Evolutionary conservation across 2,329 filamentous ascomycete species (phyloP), one percentile per base, ranked within the genome.

Genomic region (Colletotrichum chlorophyti): DNA sequence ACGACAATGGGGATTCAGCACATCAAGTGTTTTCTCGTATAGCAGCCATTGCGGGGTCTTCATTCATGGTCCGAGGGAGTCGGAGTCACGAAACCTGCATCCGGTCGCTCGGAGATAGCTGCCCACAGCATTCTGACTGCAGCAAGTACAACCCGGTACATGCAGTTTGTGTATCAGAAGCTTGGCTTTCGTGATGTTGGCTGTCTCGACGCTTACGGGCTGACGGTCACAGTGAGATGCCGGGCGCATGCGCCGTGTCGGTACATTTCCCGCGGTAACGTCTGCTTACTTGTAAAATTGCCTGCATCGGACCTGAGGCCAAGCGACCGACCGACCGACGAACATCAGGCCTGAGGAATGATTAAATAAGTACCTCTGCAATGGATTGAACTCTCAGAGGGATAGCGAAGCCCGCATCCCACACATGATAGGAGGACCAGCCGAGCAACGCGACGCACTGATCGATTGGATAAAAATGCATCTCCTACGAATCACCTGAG

Each of bases 21-120:
- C 48, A 27, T 32, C 55, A 14, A n/a, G n/a, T n/a, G 24, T 32
- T 21, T 41, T 37, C 40, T 42, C 57, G 46, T 60, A 52, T 23
- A 29, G 53, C 46, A 46, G 40, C 46, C 53, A 49, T 50, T 46
- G 40, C 32, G 38, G 38, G 45, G 38, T 24, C 41, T 26, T 49
- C 38, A 31, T 40, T n/a, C n/a, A n/a, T n/a, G n/a, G n/a, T 48
- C 53, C 53, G 52, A 58, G 53, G 29, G 45, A 32, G 40, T 52
- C 40, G 53, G 52, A 46, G 29, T 58, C 53, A 53, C 58, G 47
- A 52, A 37, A 41, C 45, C 58, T 60, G 53, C 58, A 60, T 60
- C 58, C 52, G 58, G 58, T 46, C 58, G 53, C 47, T 51, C 58
- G 58, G 58, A 60, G 52, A 60, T 58, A 60, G 52, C 58, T 60